Evolutionary conservation across 768 basidiomycete species (phyloP), one percentile per base, ranked within the genome.

Genomic region (Sarcodon sp.): DNA sequence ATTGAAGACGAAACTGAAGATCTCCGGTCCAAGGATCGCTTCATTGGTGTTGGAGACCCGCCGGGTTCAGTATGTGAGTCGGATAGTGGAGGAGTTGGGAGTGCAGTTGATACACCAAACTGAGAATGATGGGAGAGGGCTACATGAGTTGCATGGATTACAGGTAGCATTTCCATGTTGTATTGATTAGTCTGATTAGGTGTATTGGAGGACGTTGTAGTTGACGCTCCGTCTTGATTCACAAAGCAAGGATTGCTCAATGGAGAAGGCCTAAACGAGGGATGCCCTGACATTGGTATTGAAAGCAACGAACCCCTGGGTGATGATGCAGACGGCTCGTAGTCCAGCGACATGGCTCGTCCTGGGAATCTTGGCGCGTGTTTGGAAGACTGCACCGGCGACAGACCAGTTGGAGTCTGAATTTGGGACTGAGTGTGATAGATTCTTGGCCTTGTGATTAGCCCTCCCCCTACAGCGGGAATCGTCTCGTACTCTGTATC

Each of bases 391-490:
- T 47, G 31, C 33, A 49, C 46, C n/a, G 33, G 50, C 43, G 59
- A 37, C 35, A 60, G 52, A 45, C 65, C 67, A 6, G 61, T 58
- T 34, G 76, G 64, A 21, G 74, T 60, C 50, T 79, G 73, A 31
- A 86, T 80, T 58, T 77, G 76, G 0, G 86, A 87, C 57, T 93
- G 90, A 0, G 88, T 80, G 60, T 93, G 93, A 53, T 79, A 80
- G 33, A 93, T 75, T 5, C 91, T 71, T 0, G 93, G 93, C 11
- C 89, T 79, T 8, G 83, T 84, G 54, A 96, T 77, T 0, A 76
- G 81, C 0, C 92, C 92, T 11, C 91, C 91, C 13, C 93, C 92
- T 4, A 96, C 84, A 3, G 93, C 92, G 10, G 92, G 89, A 34
- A 92, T 79, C 1, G 85, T 83, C 60, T 94, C 89, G 62, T 84